Conservation (phyloP, 1,139 yeast species). For the Blastobotrys apis region DNA sequence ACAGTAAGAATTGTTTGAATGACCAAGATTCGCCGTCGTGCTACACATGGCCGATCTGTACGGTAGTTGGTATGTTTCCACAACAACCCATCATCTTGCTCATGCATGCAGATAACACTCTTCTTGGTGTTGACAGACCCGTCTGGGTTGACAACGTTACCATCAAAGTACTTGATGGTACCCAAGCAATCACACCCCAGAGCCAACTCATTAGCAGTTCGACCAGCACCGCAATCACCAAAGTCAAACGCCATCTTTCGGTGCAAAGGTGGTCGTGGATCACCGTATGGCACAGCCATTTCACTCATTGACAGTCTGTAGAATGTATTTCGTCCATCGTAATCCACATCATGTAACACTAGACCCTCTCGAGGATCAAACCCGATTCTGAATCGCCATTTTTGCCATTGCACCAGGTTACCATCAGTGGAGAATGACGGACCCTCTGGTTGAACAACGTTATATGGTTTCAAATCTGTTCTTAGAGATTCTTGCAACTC, state of each 20-base stretch:
- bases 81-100: slow-evolving; percentile 77
- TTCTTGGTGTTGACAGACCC: slow-evolving; percentile 67
- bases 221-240: slow-evolving; percentile 90
- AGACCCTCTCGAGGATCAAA: slow-evolving; percentile 81
- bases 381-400: slow-evolving; percentile 80
- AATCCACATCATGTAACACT: slow-evolving; percentile 69
- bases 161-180: slow-evolving; percentile 75
- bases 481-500: slow-evolving; percentile 42
- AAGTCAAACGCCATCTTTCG: slow-evolving; percentile 90
- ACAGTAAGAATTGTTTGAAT: slow-evolving; percentile 86
- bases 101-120: slow-evolving; percentile 83
- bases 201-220: slow-evolving; percentile 64
- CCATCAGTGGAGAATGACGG: slow-evolving; percentile 73
- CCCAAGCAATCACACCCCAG: slow-evolving; percentile 92
- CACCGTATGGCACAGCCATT: slow-evolving; percentile 93
- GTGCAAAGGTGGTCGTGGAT: slow-evolving; percentile 85
- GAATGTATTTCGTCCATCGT: slow-evolving; percentile 77
- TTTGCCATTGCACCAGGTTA: slow-evolving; percentile 72
- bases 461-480: slow-evolving; percentile 66
- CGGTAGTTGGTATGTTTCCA: slow-evolving; percentile 85
- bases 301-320: slow-evolving; percentile 77
- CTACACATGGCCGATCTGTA: slow-evolving; percentile 66
- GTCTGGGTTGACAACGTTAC: slow-evolving; percentile 51
- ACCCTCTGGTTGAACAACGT: slow-evolving; percentile 80
- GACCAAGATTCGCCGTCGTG: slow-evolving; percentile 81